Conservation (phyloP, 2,329 filamentous ascomycete species). For the Aspergillus neotritici region DNA sequence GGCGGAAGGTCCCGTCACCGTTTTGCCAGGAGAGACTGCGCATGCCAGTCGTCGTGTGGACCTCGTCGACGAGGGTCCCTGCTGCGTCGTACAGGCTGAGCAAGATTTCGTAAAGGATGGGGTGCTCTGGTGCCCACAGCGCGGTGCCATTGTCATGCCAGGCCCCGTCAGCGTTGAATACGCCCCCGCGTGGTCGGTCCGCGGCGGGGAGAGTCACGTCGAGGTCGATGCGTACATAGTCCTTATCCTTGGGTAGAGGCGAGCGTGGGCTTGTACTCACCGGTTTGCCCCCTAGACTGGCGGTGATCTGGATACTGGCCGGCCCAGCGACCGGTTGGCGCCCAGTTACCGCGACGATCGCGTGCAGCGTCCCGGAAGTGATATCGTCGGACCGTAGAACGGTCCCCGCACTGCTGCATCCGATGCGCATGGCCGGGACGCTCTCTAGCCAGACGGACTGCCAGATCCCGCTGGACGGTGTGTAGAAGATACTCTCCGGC, state of each 20-base stretch:
- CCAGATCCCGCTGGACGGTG: slow-evolving; percentile 68
- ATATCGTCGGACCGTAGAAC: slow-evolving; percentile 54
- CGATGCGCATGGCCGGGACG: slow-evolving; percentile 47
- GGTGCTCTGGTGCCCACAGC: slow-evolving; percentile 62
- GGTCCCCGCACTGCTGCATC: slow-evolving; percentile 55
- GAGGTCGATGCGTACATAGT: slow-evolving; percentile 45
- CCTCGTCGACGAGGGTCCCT: slow-evolving; percentile 42
- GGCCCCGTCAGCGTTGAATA: slow-evolving; percentile 42
- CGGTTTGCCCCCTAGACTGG: slow-evolving; percentile 45
- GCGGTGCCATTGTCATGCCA: slow-evolving; percentile 52
- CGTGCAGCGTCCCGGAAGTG: slow-evolving; percentile 48
- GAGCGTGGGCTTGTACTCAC: slow-evolving; percentile 43
- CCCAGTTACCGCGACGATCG: slow-evolving; percentile 45
- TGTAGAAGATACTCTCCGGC: slow-evolving; percentile 59
- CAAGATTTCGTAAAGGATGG: slow-evolving; percentile 57
- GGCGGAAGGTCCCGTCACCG: slow-evolving; percentile 54
- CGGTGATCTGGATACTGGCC: slow-evolving; percentile 51
- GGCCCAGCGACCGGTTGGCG: slow-evolving; percentile 23
- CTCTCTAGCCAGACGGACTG: slow-evolving; percentile 66
- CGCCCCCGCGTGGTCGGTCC: slow-evolving; percentile 19
- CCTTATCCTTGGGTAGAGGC: slow-evolving; percentile 46
- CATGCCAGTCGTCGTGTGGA: slow-evolving; percentile 56
- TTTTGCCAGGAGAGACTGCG: slow-evolving; percentile 57
- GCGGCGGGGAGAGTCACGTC: slow-evolving; percentile 45
- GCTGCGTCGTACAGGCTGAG: slow-evolving; percentile 47